Base-by-base conservation (phyloP, 257 asterid species). In the Coffea eugenioides region DNA sequence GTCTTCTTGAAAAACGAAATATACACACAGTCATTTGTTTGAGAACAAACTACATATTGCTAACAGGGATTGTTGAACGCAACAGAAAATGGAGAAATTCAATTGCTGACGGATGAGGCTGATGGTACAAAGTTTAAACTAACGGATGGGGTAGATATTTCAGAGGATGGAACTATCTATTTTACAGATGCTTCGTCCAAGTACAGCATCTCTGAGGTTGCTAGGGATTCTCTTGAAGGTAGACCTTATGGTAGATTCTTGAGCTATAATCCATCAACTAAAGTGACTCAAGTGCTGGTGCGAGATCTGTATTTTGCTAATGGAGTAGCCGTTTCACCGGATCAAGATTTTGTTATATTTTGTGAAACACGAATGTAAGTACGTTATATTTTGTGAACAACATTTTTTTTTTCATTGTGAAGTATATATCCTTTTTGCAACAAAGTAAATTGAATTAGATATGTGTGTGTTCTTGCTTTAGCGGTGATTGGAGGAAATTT, bases 111-210 rank as follows among this genome's bases (percentile, higher is more conserved):
- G 0, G 95, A 91, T 48, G 97, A 91, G 66, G 97, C 97, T 0
- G 97, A 93, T 20, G 99, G 96, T 25, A 70, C 90, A 2, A 88
- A 88, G 62, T 90, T 93, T 89, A 91, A 85, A 80, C 79, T 95
- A 14, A 88, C 95, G 5, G 95, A 95, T 69, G 99, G 91, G 0
- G 95, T 90, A 6, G 99, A 89, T 67, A 64, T 93, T 31, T 89
- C 89, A 6, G 83, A 74, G 6, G 87, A 95, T 59, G 99, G 98
- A 56, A 85, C 80, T 0, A 75, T 95, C 66, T 95, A 95, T 85
- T 95, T 95, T 83, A 89, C 98, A 1, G 99, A 95, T 69, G 97
- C 98, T 56, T 90, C 99, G 0, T 81, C 80, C 77, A 91, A 89
- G 74, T 72, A 92, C 87, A 21, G 15, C 5, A 4, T 87, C n/a